Conservation (phyloP, 805 yeast species). For the Metschnikowia santaceciliae region DNA sequence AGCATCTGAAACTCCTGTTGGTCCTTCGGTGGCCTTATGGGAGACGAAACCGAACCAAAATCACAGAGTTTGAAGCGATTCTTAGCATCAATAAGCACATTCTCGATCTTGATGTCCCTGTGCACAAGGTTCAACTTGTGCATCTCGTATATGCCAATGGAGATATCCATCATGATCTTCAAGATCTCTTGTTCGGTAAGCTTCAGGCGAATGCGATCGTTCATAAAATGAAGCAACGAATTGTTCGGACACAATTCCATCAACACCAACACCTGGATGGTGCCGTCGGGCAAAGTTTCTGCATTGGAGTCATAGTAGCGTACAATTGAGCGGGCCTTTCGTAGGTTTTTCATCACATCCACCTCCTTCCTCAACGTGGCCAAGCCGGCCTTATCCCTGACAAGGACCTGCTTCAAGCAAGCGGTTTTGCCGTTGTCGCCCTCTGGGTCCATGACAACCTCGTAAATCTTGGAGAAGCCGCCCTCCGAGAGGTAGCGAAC, state of each 20-base stretch:
- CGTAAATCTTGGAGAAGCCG: slow-evolving; percentile 79
- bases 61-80: slow-evolving; percentile 82
- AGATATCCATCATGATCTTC: slow-evolving; percentile 77
- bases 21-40: slow-evolving; percentile 67
- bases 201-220: slow-evolving; percentile 74
- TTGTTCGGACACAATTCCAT: slow-evolving; percentile 93
- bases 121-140: slow-evolving; percentile 78
- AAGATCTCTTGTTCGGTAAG: slow-evolving; percentile 72
- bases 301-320: slow-evolving; percentile 76
- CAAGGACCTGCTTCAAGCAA: slow-evolving; percentile 71
- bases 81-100: slow-evolving; percentile 72
- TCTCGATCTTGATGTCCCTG: slow-evolving; percentile 91
- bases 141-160: slow-evolving; percentile 79
- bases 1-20: slow-evolving; percentile 69
- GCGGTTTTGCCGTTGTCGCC: slow-evolving; percentile 40
- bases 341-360: slow-evolving; percentile 68
- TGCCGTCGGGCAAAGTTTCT: slow-evolving; percentile 46
- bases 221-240: slow-evolving; percentile 89
- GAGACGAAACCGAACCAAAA: slow-evolving; percentile 83
- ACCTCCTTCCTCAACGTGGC: slow-evolving; percentile 68
- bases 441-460: slow-evolving; percentile 54
- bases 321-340: slow-evolving; percentile 57
- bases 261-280: slow-evolving; percentile 81
- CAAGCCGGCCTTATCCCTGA: slow-evolving; percentile 66
- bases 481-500: slow-evolving; percentile 45